Conservation (phyloP, 2,329 filamentous ascomycete species). For the Teratosphaeria nubilosa region DNA sequence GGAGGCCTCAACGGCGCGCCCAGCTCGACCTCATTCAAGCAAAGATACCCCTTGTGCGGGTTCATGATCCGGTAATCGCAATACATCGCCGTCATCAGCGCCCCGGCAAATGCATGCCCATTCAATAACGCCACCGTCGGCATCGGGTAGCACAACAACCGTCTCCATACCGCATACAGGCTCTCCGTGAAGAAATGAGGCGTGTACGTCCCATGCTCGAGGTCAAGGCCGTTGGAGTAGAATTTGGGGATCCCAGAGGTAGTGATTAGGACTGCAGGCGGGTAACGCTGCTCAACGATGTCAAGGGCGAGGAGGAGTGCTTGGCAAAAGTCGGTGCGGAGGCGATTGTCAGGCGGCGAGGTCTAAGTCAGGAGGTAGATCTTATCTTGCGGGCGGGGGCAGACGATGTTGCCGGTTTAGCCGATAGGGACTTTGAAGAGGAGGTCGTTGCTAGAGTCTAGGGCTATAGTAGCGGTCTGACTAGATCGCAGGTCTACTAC, state of each 20-base stretch:
- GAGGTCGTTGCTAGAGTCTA: not conserved
- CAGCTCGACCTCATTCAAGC: conserved; percentile 73
- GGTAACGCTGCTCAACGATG: conserved; percentile 57
- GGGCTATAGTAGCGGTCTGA: not conserved
- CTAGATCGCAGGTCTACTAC: too few species aligned
- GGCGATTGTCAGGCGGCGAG: conserved; percentile 65
- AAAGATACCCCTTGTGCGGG: conserved; percentile 59
- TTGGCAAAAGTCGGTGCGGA: conserved; percentile 58
- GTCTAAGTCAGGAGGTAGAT: conserved; percentile 66
- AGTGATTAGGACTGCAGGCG: conserved; percentile 65
- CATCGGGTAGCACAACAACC: conserved; percentile 66
- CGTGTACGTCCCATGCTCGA: conserved; percentile 52
- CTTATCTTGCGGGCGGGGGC: conserved; percentile 48
- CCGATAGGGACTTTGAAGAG: conserved; percentile 24
- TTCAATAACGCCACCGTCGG: conserved; percentile 71
- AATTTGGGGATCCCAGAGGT: conserved; percentile 68
- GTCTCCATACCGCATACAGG: conserved; percentile 55
- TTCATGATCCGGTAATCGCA: conserved; percentile 69
- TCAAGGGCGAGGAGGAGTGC: conserved; percentile 63
- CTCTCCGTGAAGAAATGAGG: conserved; percentile 49
- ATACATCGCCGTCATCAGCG: conserved; percentile 71
- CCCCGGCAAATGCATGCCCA: conserved; percentile 72
- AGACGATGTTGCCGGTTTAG: conserved; percentile 41
- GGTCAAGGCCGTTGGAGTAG: conserved; percentile 59
- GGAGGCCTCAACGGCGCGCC: conserved; percentile 63